Conservation (phyloP, 2,329 filamentous ascomycete species). For the Metarhizium robertsii region DNA sequence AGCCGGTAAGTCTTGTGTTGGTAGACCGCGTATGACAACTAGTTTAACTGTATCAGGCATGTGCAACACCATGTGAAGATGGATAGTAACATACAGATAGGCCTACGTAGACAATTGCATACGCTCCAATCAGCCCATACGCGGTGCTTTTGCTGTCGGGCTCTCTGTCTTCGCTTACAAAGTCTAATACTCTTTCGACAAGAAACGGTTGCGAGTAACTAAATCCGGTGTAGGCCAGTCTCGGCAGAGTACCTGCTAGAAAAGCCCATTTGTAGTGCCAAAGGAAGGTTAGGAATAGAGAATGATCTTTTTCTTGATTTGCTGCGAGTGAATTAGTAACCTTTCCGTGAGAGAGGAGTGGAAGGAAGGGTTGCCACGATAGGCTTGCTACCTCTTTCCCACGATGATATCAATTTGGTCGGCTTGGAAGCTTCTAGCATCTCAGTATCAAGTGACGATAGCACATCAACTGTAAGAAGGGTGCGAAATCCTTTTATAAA, state of each 20-base stretch:
- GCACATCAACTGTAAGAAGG: slow-evolving; percentile 16
- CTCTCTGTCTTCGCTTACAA: slow-evolving; percentile 15
- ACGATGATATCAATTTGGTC: not conserved
- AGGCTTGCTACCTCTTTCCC: not conserved
- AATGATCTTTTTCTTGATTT: slow-evolving; percentile 12
- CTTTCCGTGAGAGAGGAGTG: not conserved
- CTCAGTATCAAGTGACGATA: slow-evolving; percentile 16
- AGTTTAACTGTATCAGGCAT: not conserved
- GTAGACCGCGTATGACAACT: not conserved
- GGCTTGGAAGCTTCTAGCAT: slow-evolving; percentile 11
- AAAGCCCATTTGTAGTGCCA: slow-evolving; percentile 17
- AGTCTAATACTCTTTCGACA: slow-evolving; percentile 24
- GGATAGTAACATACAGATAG: slow-evolving; percentile 21
- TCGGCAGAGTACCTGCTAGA: slow-evolving; percentile 21
- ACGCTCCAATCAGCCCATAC: slow-evolving; percentile 28
- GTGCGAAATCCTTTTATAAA: slow-evolving; percentile 21
- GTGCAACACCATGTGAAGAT: not conserved
- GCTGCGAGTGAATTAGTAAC: slow-evolving; percentile 1
- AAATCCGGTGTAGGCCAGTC: slow-evolving; percentile 27
- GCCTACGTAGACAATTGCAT: slow-evolving; percentile 28
- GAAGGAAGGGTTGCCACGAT: not conserved
- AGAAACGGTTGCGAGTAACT: slow-evolving; percentile 34
- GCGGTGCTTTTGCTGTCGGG: slow-evolving; percentile 18
- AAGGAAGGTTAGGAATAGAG: slow-evolving; percentile 14
- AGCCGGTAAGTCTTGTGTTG: slow-evolving; percentile 24